Evolutionary conservation across 805 yeast species (phyloP), one percentile per base, ranked within the genome.

Genomic region (Clavispora carvajalis): DNA sequence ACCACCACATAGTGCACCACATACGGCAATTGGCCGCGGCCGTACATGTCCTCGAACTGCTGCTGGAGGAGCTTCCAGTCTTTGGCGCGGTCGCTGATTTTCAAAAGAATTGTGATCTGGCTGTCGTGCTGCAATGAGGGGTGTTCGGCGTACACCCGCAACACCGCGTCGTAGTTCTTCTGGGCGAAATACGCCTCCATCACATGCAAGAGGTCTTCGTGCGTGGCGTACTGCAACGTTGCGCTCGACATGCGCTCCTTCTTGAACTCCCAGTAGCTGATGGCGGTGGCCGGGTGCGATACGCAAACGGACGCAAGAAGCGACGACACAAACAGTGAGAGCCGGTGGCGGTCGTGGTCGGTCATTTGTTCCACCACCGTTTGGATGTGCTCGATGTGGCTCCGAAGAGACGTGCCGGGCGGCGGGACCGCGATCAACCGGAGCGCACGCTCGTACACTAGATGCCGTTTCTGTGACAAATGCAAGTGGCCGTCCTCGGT

Each of bases 1-100:
- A 82, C 79, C 13, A 78, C 71, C 3, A 74, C 67, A 54, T 83
- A 84, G 48, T 83, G 86, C 22, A 56, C 52, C 22, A 69, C 59
- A 36, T 70, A 69, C 1, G 85, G 85, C 19, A 76, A 58, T 31
- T 73, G 63, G 1, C 77, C 80, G n/a, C 65, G 57, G 1, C 76
- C 79, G 50, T 76, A 76, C 55, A 75, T 65, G 17, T 65, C 69
- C 51, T 79, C 82, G 54, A 83, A 82, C 36, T 74, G 74, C 10
- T 59, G 48, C 55, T 79, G 82, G 43, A 85, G 59, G 7, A 70
- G 59, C 16, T 58, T 58, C 85, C 86, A 83, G 45, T 76, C 69
- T 28, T 66, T 60, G 16, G 62, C 51, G 30, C 60, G 52, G 9
- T 78, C 74, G 44, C 75, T 66, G 0, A 79, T 66, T 10, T 61